phyloP scores from a whole-genome alignment of 1,139 yeast species.

The Saccharomyces hybrid region DNA sequence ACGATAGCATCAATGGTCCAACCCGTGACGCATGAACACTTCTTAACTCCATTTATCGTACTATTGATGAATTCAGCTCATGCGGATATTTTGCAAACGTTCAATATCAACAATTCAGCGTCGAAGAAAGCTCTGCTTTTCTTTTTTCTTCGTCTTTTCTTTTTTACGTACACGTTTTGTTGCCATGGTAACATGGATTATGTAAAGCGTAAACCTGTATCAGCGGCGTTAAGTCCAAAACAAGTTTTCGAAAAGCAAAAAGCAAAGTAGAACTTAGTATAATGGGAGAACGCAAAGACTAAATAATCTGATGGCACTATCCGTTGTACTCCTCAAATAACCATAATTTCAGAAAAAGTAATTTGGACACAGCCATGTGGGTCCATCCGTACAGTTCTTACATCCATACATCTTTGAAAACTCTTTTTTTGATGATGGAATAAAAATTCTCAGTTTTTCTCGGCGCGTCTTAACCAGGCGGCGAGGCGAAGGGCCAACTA shows the following conservation, averaged over 20 bases:
- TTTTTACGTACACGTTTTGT: background rate
- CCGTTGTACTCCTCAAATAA: too few relatives aligned
- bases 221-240: background rate
- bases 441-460: background rate
- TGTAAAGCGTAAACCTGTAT: background rate
- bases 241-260: background rate
- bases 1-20: background rate
- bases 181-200: background rate
- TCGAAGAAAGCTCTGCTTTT: background rate
- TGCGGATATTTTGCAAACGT: background rate
- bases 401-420: background rate
- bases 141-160: background rate
- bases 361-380: background rate
- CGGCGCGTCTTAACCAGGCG: background rate
- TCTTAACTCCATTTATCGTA: background rate
- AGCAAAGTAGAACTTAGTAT: background rate
- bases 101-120: background rate
- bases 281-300: background rate
- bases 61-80: background rate
- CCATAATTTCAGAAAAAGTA: too few relatives aligned
- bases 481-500: background rate
- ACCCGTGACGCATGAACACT: background rate
- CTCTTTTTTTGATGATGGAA: background rate
- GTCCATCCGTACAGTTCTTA: background rate
- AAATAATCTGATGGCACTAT: too few relatives aligned